Base-by-base conservation (phyloP, 78 protist species). In the Isochrysis galbana region DNA sequence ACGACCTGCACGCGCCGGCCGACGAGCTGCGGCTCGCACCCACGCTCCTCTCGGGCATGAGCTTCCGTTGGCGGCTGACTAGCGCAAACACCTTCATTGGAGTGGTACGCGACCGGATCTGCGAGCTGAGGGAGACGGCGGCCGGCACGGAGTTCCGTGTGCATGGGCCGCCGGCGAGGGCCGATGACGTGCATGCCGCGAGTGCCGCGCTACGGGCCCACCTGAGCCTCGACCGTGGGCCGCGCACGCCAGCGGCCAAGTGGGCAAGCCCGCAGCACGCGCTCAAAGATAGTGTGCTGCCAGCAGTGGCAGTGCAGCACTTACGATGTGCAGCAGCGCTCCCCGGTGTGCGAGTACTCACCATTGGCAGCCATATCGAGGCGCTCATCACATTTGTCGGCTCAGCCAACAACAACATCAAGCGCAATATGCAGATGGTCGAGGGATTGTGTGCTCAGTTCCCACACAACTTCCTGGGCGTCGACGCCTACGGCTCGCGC, bases 371-470 rank as follows among this genome's bases (percentile, higher is more conserved):
- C 21, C 36, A 5, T 2, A 46, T 80, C 38, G 88, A 80, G 38
- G 34, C 38, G 29, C 25, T 80, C 26, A 38, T 80, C 38, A 1
- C 88, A 11, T 80, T 80, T 38, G 29, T 80, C 41, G 88, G 88
- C 55, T 80, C 88, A 39, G 88, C 88, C 7, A 80, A 80, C 88
- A 80, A 80, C 55, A 80, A 80, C 88, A 80, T 80, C 88, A 80
- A 80, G 88, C 88, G 88, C 55, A 80, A 80, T 54, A 80, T 80
- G 88, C 88, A 80, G 88, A 80, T 80, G 88, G 39, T 80, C 54
- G 88, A 21, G 25, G 17, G 32, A 4, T 38, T 80, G 39, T 80
- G 88, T 7, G 88, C 88, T 5, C 26, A 21, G 22, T 80, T 80
- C 51, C 41, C 2, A 19, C 41, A 21, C 22, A 44, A 42, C 55